Evolutionary conservation across 2,329 filamentous ascomycete species (phyloP).

Genomic region (Diaporthe eres): DNA sequence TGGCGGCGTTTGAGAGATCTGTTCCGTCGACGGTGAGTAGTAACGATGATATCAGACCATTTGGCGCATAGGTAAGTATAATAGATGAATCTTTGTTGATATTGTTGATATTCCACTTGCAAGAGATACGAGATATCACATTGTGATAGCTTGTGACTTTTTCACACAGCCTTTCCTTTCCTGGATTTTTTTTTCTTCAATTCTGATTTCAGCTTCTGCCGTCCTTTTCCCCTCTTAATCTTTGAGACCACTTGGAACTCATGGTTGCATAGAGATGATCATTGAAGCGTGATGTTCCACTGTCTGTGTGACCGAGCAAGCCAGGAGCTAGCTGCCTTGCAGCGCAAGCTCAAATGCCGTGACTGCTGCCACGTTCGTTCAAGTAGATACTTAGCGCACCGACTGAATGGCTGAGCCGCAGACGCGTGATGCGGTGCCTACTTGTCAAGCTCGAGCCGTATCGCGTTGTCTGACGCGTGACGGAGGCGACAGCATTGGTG

Average conservation of each 20-base stretch:
- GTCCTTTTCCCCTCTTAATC: background rate
- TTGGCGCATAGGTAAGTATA: background rate
- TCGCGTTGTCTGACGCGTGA: constrained; percentile 21
- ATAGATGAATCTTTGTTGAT: background rate
- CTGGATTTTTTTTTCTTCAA: background rate
- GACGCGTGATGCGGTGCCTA: constrained; percentile 17
- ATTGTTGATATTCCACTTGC: background rate
- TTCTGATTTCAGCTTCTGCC: background rate
- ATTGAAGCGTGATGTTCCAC: background rate
- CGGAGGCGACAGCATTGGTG: background rate
- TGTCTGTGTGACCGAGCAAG: background rate
- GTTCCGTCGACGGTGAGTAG: background rate
- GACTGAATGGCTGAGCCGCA: constrained; percentile 6
- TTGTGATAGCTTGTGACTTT: background rate
- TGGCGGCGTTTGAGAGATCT: background rate
- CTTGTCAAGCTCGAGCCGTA: background rate
- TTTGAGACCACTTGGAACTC: background rate
- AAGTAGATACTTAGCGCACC: background rate
- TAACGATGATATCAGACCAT: no score
- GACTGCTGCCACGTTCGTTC: background rate
- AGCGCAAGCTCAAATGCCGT: background rate
- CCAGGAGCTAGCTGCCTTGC: constrained; percentile 10
- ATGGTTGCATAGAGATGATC: background rate
- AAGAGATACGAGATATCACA: background rate
- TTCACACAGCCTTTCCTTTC: background rate